phyloP scores from a whole-genome alignment of 2,329 filamentous ascomycete species.

The Penicillium italicum region DNA sequence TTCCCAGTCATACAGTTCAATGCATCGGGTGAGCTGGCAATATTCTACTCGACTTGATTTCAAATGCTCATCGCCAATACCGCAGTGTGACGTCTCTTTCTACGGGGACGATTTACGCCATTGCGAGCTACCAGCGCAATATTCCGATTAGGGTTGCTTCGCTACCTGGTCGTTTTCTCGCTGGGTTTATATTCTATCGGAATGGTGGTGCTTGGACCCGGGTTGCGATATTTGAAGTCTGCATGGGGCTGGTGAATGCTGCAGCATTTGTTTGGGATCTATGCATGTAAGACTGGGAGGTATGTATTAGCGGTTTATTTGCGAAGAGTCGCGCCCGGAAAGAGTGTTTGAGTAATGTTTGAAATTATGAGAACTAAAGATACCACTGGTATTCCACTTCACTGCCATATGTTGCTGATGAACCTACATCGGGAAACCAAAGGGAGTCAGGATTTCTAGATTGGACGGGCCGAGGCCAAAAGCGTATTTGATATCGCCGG shows the following conservation, averaged over 20 bases:
- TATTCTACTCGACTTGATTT: background rate
- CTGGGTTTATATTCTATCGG: constrained; percentile 7
- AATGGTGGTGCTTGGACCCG: constrained; percentile 1
- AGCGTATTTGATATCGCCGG: background rate
- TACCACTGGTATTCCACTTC: background rate
- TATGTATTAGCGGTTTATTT: background rate
- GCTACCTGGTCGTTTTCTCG: constrained; percentile 7
- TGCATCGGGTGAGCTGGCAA: background rate
- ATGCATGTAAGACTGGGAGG: background rate
- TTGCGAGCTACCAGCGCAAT: constrained; percentile 11
- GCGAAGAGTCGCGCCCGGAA: background rate
- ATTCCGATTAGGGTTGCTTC: constrained; percentile 9
- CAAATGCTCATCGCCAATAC: background rate
- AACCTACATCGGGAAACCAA: background rate
- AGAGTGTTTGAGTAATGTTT: background rate
- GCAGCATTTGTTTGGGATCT: constrained; percentile 2
- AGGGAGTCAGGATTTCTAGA: background rate
- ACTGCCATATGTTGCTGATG: no score
- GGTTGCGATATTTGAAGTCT: background rate
- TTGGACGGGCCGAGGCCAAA: background rate
- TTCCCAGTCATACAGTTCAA: background rate
- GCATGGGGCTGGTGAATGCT: background rate
- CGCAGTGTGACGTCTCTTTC: constrained; percentile 6
- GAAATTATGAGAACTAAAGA: background rate
- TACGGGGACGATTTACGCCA: constrained; percentile 9